Percentiles rank a stretch among this genome's conserved stretches.
Evolutionary conservation across 805 yeast genomes (phyloP).

Genomic region (Saccharomyces paradoxus): DNA sequence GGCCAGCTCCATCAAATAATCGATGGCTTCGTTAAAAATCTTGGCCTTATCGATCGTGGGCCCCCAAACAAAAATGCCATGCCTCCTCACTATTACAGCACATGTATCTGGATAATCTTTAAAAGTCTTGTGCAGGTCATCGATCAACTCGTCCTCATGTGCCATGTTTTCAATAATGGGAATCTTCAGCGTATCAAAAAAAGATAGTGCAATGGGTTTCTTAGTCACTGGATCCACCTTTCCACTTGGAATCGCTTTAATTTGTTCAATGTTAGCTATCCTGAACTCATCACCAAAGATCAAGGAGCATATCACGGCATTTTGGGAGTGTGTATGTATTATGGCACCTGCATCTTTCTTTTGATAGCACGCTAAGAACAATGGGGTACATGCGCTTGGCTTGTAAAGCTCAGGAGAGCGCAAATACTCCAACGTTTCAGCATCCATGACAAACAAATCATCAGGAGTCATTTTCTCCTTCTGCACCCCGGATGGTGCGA

Average conservation of each 20-base stretch:
- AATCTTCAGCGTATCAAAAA: constrained; percentile 65
- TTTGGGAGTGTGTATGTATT: constrained; percentile 88
- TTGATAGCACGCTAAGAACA: constrained; percentile 65
- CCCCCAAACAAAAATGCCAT: constrained; percentile 97
- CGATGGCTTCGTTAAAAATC: constrained; percentile 86
- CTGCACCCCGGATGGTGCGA: constrained; percentile 95
- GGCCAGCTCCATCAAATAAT: constrained; percentile 77
- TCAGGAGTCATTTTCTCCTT: constrained; percentile 79
- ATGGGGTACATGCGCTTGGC: constrained; percentile 92
- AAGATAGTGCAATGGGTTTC: constrained; percentile 53
- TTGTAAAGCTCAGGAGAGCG: constrained; percentile 59
- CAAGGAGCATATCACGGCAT: constrained; percentile 74
- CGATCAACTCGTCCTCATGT: constrained; percentile 75
- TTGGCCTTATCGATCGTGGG: constrained; percentile 87
- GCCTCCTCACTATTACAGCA: constrained; percentile 86
- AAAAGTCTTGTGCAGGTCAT: constrained; percentile 55
- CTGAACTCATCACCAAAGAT: constrained; percentile 63
- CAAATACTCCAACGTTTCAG: constrained; percentile 43
- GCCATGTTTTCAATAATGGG: constrained; percentile 91
- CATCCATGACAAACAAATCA: constrained; percentile 71
- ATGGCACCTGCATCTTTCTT: constrained; percentile 79
- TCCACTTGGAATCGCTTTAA: constrained; percentile 78
- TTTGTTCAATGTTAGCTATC: constrained; percentile 79
- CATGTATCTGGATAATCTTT: constrained; percentile 65
- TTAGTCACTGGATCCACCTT: constrained; percentile 37